A percentile compares a stretch with the other conserved stretches of the same genome.
Conservation (phyloP, 495 filamentous ascomycete species). For the Penicillium tannophilum region DNA sequence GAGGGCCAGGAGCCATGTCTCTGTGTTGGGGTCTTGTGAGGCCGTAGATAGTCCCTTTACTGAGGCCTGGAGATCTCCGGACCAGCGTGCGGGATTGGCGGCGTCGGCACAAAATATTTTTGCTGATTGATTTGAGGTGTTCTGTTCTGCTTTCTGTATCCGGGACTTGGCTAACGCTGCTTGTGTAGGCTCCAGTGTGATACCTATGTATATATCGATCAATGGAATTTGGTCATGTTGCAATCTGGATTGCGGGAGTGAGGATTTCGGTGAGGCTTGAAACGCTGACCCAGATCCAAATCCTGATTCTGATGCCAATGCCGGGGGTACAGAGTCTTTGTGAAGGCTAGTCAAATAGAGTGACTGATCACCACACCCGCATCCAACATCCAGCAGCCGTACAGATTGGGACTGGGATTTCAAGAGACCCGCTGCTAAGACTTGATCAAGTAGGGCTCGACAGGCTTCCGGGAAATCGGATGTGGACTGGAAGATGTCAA, state of each 20-base stretch:
- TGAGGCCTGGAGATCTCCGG: slow-evolving; percentile 22
- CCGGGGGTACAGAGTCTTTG: neutral
- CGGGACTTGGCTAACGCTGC: slow-evolving; percentile 31
- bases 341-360: slow-evolving; percentile 25
- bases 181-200: slow-evolving; percentile 41
- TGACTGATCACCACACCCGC: slow-evolving; percentile 54
- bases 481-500: slow-evolving; percentile 24
- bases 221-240: slow-evolving; percentile 7
- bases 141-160: slow-evolving; percentile 7
- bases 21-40: neutral
- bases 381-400: slow-evolving; percentile 48
- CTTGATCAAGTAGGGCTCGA: slow-evolving; percentile 42
- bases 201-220: slow-evolving; percentile 44
- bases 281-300: neutral
- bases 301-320: neutral
- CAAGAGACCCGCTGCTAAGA: slow-evolving; percentile 38
- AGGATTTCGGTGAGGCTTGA: neutral
- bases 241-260: neutral
- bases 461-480: slow-evolving; percentile 42
- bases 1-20: slow-evolving; percentile 50
- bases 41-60: slow-evolving; percentile 5
- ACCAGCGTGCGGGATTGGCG: slow-evolving; percentile 33
- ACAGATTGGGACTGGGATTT: slow-evolving; percentile 19
- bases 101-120: slow-evolving; percentile 38
- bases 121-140: slow-evolving; percentile 6